phyloP scores from a whole-genome alignment of 345 rosid genomes.

The Mercurialis annua region DNA sequence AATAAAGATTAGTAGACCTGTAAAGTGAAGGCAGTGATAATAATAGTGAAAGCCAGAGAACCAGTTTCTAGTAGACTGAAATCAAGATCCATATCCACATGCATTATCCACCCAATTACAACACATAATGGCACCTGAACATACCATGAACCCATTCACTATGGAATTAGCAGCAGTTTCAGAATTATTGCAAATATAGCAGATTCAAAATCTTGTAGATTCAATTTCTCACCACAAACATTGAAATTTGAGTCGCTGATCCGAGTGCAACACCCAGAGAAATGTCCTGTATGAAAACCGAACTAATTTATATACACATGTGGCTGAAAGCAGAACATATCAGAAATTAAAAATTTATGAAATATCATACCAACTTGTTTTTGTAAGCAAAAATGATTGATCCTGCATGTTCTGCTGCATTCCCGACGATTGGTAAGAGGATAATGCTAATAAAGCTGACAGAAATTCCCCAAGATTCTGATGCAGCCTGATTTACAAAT shows the following conservation, averaged over 20 bases:
- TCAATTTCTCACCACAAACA: slow-evolving; percentile 71
- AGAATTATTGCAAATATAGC: too few relatives aligned
- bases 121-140: slow-evolving; percentile 79
- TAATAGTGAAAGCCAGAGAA: slow-evolving; percentile 64
- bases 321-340: background rate
- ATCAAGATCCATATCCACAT: slow-evolving; percentile 75
- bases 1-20: slow-evolving; percentile 45
- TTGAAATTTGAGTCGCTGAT: slow-evolving; percentile 90
- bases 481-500: slow-evolving; percentile 55
- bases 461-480: slow-evolving; percentile 86
- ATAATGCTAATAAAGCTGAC: slow-evolving; percentile 83
- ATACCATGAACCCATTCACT: too few relatives aligned
- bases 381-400: slow-evolving; percentile 82
- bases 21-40: slow-evolving; percentile 66
- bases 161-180: too few relatives aligned
- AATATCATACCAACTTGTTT: slow-evolving; percentile 54
- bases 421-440: slow-evolving; percentile 84
- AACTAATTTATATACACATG: background rate
- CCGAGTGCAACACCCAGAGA: slow-evolving; percentile 86
- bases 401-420: slow-evolving; percentile 98
- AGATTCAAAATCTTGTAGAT: too few relatives aligned
- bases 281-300: slow-evolving; percentile 54
- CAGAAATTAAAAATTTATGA: too few relatives aligned
- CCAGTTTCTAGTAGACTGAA: slow-evolving; percentile 84
- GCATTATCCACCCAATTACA: slow-evolving; percentile 75